phyloP scores from a whole-genome alignment of 1,139 yeast species.

The Pichia sp. region DNA sequence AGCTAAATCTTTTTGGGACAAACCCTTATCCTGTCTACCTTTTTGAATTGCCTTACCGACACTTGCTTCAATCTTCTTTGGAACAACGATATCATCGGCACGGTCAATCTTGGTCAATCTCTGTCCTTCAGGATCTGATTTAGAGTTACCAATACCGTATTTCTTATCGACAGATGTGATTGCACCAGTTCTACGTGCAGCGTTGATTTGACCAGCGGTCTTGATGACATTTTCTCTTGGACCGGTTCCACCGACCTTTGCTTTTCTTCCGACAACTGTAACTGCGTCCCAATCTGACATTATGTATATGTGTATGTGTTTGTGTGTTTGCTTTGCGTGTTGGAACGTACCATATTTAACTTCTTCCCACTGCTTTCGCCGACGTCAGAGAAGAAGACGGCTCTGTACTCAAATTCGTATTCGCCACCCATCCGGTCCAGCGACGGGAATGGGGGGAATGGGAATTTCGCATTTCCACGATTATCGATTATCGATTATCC shows the following conservation, averaged over 20 bases:
- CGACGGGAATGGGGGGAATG: too few species aligned
- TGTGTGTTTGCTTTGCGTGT: too few species aligned
- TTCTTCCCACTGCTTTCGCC: too few species aligned
- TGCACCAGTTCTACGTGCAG: slow-evolving; percentile 87
- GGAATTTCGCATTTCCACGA: too few species aligned
- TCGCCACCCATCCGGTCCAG: too few species aligned
- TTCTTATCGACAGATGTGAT: slow-evolving; percentile 92
- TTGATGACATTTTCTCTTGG: slow-evolving; percentile 84
- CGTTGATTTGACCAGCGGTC: slow-evolving; percentile 72
- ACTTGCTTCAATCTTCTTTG: slow-evolving; percentile 72
- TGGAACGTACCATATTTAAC: too few species aligned
- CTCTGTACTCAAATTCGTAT: too few species aligned
- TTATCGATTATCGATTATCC: too few species aligned
- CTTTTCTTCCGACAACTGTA: slow-evolving; percentile 82
- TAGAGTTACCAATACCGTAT: slow-evolving; percentile 62
- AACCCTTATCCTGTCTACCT: slow-evolving; percentile 82
- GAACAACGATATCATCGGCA: slow-evolving; percentile 88
- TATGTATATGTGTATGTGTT: not conserved
- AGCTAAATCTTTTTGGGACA: slow-evolving; percentile 95
- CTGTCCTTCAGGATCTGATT: slow-evolving; percentile 85
- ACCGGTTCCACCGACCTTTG: slow-evolving; percentile 71
- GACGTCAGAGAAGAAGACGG: too few species aligned
- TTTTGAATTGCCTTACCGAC: slow-evolving; percentile 87
- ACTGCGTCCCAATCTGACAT: slow-evolving; percentile 81
- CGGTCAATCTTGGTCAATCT: slow-evolving; percentile 89